Evolutionary conservation across 75 land plant species (phyloP).

Genomic region (Isoetes taiwanensis): DNA sequence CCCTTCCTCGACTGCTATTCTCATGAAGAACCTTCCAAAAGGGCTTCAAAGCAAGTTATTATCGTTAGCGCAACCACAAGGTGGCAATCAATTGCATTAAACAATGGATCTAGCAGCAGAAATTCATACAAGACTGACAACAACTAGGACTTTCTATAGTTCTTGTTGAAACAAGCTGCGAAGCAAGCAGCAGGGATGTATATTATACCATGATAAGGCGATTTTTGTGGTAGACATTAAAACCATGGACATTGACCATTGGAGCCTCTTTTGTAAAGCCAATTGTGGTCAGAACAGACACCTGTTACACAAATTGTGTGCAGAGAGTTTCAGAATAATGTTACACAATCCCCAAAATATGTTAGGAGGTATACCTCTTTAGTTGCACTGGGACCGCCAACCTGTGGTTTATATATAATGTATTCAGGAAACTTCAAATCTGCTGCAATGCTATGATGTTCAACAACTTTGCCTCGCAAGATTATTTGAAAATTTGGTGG

Average conservation of each 20-base stretch:
- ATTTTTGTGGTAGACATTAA: conserved; percentile 87
- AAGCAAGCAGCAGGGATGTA: neutral
- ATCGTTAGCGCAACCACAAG: too few species aligned
- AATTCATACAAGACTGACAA: neutral
- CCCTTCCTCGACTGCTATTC: conserved; percentile 67
- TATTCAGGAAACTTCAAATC: conserved; percentile 65
- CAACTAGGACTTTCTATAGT: neutral
- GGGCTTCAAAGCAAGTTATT: conserved; percentile 78
- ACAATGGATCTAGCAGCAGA: too few species aligned
- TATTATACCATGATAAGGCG: conserved; percentile 72
- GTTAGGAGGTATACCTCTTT: conserved; percentile 20
- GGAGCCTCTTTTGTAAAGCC: conserved; percentile 92
- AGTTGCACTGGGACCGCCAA: conserved; percentile 34
- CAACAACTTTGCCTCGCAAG: conserved; percentile 60
- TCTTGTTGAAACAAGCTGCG: neutral
- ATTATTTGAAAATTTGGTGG: conserved; percentile 52
- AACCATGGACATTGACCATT: conserved; percentile 68
- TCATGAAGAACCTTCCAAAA: conserved; percentile 73
- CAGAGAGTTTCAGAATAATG: neutral
- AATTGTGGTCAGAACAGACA: conserved; percentile 47
- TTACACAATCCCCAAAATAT: neutral
- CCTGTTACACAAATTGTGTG: conserved; percentile 24
- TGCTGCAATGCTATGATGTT: conserved; percentile 41
- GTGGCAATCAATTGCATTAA: too few species aligned
- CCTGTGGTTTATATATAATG: conserved; percentile 70